Percentiles rank a stretch among this genome's conserved stretches.
phyloP scores from a whole-genome alignment of 441 rosid species.

The Erodium moschatum region DNA sequence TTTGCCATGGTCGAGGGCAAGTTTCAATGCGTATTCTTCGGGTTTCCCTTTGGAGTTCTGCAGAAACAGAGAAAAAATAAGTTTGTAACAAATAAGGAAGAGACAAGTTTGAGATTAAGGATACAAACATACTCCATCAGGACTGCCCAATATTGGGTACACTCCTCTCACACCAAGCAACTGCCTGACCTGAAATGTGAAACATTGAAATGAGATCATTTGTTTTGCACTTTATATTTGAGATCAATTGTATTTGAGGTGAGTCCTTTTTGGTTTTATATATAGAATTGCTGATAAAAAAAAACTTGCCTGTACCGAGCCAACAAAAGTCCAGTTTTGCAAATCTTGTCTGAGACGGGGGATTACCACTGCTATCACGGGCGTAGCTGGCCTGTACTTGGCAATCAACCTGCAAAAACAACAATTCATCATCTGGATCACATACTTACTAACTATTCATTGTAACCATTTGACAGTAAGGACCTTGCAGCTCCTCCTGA shows the following conservation, averaged over 20 bases:
- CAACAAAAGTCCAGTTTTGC: constrained; percentile 22
- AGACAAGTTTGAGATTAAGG: not conserved
- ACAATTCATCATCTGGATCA: not conserved
- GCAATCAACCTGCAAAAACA: constrained; percentile 21
- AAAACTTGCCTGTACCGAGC: constrained; percentile 16
- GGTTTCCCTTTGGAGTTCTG: constrained; percentile 10
- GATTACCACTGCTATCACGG: constrained; percentile 22
- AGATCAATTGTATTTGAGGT: too few species aligned
- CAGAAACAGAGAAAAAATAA: constrained; percentile 7
- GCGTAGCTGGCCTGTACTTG: constrained; percentile 25
- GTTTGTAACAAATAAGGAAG: constrained; percentile 5
- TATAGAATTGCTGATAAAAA: not conserved
- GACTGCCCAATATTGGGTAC: constrained; percentile 22
- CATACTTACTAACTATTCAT: too few species aligned
- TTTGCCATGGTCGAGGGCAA: constrained; percentile 21
- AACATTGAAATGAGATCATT: constrained; percentile 19
- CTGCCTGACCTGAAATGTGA: constrained; percentile 22
- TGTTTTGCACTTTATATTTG: too few species aligned
- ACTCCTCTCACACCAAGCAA: constrained; percentile 28
- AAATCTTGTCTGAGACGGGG: constrained; percentile 22
- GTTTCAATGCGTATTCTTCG: constrained; percentile 24
- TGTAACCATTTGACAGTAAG: not conserved
- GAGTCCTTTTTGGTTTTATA: too few species aligned
- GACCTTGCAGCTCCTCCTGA: constrained; percentile 28
- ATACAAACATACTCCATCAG: constrained; percentile 16